A percentile compares a stretch with the other conserved stretches of the same genome.
Evolutionary conservation across 2,329 filamentous ascomycete genomes (phyloP).

Genomic region (Rosellinia necatrix): DNA sequence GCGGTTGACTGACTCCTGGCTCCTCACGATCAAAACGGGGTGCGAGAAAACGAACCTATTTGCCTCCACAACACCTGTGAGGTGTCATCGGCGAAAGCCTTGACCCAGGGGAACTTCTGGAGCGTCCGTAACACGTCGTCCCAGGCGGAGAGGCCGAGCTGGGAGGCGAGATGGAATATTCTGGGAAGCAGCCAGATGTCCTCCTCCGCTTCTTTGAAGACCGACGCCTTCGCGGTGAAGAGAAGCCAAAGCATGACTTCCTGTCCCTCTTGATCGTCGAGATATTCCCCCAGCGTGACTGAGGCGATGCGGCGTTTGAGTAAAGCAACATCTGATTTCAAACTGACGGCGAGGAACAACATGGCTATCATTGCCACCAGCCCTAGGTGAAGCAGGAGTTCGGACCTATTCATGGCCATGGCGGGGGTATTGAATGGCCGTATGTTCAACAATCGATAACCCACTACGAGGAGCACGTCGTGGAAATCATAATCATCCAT

Average conservation of each 20-base stretch:
- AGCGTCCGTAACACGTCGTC: slow-evolving; percentile 4
- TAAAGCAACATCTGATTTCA: slow-evolving; percentile 23
- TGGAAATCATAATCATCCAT: slow-evolving; percentile 35
- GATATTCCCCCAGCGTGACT: not conserved
- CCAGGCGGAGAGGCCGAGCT: slow-evolving; percentile 19
- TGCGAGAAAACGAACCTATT: not conserved
- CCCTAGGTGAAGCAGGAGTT: slow-evolving; percentile 34
- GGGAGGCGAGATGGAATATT: not conserved
- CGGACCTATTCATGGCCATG: not conserved
- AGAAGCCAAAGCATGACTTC: slow-evolving; percentile 33
- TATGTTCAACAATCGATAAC: slow-evolving; percentile 35
- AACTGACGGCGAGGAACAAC: slow-evolving; percentile 28
- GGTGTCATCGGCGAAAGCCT: slow-evolving; percentile 2
- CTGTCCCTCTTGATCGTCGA: slow-evolving; percentile 9
- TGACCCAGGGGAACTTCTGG: slow-evolving; percentile 19
- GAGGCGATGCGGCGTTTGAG: slow-evolving; percentile 16
- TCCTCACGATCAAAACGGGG: not conserved
- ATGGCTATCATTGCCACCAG: slow-evolving; percentile 36
- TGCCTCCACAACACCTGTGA: slow-evolving; percentile 16
- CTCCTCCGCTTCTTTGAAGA: slow-evolving; percentile 5
- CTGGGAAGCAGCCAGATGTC: slow-evolving; percentile 20
- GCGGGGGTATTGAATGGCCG: slow-evolving; percentile 18
- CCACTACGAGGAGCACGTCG: slow-evolving; percentile 32
- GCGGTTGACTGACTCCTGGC: too few species aligned
- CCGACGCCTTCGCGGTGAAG: slow-evolving; percentile 18